These are phyloP conservation scores for Vaccinium myrtillus DNA, from an alignment of 148 eudicot species.

Conservation along the genomic window DNA sequence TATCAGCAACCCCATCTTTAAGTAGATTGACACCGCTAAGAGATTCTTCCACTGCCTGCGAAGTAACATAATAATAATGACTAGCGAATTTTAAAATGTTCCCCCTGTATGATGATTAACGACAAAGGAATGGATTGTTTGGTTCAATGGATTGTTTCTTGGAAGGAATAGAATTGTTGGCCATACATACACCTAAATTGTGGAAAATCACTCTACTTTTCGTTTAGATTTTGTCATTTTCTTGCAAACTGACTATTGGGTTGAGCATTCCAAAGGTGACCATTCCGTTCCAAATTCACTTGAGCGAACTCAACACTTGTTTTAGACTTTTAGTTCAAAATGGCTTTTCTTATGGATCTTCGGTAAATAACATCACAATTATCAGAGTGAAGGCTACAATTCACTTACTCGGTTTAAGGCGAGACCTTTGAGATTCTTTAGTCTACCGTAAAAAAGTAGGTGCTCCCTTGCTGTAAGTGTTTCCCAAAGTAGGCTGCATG, in stretches of 20 bases:
- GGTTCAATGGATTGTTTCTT: background rate
- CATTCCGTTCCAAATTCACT: background rate
- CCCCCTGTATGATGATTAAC: too few relatives aligned
- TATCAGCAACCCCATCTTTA: too few relatives aligned
- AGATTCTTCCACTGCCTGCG: too few relatives aligned
- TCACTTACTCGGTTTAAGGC: constrained; percentile 56
- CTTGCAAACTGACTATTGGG: background rate
- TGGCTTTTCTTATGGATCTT: background rate
- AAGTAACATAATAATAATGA: too few relatives aligned
- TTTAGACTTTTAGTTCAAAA: background rate
- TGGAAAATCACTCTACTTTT: background rate
- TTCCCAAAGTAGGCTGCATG: constrained; percentile 80
- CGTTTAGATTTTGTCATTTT: background rate
- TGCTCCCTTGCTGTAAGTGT: constrained; percentile 85
- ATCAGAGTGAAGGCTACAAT: background rate
- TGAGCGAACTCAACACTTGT: background rate
- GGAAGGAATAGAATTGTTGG: background rate
- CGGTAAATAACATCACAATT: background rate
- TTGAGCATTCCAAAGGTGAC: background rate
- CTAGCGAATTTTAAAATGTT: too few relatives aligned
- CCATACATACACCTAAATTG: background rate
- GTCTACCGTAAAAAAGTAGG: constrained; percentile 85
- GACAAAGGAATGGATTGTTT: background rate
- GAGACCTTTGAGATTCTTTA: constrained; percentile 79
- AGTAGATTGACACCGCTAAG: too few relatives aligned